Evolutionary conservation across 2,329 filamentous ascomycete species (phyloP), one percentile per base, ranked within the genome.

Genomic region (Cercospora sp.): DNA sequence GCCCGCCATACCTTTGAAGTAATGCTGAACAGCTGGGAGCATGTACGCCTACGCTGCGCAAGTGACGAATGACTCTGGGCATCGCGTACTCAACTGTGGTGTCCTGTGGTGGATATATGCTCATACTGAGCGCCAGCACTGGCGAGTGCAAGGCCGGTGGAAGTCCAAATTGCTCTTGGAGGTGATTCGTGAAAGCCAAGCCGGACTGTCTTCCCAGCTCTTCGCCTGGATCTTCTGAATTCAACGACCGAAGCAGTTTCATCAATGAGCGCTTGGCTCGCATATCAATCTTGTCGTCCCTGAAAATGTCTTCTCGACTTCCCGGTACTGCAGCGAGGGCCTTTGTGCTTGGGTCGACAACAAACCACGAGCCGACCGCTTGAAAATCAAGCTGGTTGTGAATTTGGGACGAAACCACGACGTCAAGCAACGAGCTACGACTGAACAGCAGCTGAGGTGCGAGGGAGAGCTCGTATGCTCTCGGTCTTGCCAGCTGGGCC

Each of bases 341-440:
- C 13, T 63, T 45, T 3, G 60, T 28, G 10, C 63, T 63, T 45
- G 57, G 80, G 75, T 67, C 83, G 76, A 89, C 90, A 65, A 97
- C 88, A 86, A 91, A 97, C 87, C 94, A 98, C 66, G 91, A 94
- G 28, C 94, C 94, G 28, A 98, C 92, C 30, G 94, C 93, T 69
- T 95, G 87, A 74, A 98, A 98, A 77, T 98, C 94, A 58, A 99
- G 86, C 81, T 97, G 94, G 23, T 90, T 88, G 76, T 94, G 94
- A 12, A 93, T 91, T 73, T 90, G 91, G 6, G 94, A 97, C 2
- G 93, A 93, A n/a, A 98, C 92, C 16, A 98, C 87, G 74, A 89
- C 87, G 8, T 89, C 87, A 5, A 98, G 83, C 36, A 98, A 85
- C 72, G 87, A 85, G 2, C 94, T 96, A 64, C 90, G 90, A 9